Evolutionary conservation across 2,329 filamentous ascomycete species (phyloP).

Genomic region (Fusarium sp.): DNA sequence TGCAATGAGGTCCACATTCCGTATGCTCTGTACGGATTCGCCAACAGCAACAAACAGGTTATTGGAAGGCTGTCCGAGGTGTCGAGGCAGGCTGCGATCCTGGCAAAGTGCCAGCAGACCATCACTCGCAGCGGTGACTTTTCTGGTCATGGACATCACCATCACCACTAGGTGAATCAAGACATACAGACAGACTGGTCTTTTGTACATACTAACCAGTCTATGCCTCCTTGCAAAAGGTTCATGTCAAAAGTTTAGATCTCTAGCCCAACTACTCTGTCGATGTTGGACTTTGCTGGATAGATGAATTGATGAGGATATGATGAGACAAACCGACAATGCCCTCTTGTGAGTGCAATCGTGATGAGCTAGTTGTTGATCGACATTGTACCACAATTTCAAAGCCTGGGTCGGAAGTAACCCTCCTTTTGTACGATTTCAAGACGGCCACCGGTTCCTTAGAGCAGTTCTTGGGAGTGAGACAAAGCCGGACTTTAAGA

Average conservation of each 20-base stretch:
- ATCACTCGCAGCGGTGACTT: constrained; percentile 48
- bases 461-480: constrained; percentile 9
- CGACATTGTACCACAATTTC: background rate
- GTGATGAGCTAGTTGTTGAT: constrained; percentile 5
- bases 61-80: constrained; percentile 79
- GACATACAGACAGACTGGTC: background rate
- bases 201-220: constrained; percentile 20
- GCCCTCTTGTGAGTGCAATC: constrained; percentile 4
- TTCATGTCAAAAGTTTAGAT: background rate
- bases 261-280: background rate
- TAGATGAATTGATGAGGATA: constrained; percentile 19
- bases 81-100: constrained; percentile 77
- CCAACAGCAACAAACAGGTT: constrained; percentile 82
- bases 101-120: constrained; percentile 74
- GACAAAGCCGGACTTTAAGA: constrained; percentile 24
- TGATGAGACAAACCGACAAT: background rate
- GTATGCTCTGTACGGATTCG: constrained; percentile 85
- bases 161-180: constrained; percentile 20
- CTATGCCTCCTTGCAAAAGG: background rate
- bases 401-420: constrained; percentile 20
- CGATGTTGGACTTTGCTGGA: background rate
- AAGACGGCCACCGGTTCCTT: background rate
- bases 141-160: constrained; percentile 25
- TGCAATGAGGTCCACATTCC: constrained; percentile 83
- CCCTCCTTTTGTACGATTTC: constrained; percentile 3